Evolutionary conservation across 78 protist genomes (phyloP).

Genomic region (Dictyostelium intermedium): DNA sequence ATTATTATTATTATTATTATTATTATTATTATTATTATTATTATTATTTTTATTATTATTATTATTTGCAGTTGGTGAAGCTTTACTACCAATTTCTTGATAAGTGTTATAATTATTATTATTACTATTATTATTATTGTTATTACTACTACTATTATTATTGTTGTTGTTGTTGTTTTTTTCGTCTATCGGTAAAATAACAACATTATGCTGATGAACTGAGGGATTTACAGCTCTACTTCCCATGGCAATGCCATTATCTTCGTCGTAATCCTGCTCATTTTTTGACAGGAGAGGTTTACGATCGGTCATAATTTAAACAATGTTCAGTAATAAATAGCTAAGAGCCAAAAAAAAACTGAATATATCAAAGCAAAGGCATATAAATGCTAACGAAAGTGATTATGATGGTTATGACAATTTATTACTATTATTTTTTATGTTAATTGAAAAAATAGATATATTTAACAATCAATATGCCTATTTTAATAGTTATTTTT

Average conservation of each 20-base stretch:
- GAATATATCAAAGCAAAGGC: neutral
- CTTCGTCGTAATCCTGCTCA: neutral
- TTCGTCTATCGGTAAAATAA: neutral
- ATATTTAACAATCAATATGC: neutral
- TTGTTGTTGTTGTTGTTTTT: neutral
- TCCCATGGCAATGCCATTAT: neutral
- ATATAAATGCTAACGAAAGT: neutral
- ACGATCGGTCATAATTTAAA: conserved; percentile 4
- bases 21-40: neutral
- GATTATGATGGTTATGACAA: neutral
- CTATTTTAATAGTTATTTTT: neutral
- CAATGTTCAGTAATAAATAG: neutral
- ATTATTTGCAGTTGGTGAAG: neutral
- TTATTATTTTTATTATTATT: neutral
- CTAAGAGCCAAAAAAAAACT: neutral
- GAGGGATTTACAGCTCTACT: neutral
- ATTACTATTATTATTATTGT: neutral
- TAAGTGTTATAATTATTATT: neutral
- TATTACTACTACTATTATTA: neutral
- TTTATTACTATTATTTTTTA: neutral
- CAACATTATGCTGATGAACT: neutral
- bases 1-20: too few species aligned
- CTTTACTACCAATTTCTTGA: neutral
- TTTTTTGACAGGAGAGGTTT: neutral
- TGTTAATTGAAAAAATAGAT: neutral